These are phyloP conservation scores for Linnemannia hyalina DNA, from an alignment of 192 early-diverging fungal genomes.

Conservation along the genomic window DNA sequence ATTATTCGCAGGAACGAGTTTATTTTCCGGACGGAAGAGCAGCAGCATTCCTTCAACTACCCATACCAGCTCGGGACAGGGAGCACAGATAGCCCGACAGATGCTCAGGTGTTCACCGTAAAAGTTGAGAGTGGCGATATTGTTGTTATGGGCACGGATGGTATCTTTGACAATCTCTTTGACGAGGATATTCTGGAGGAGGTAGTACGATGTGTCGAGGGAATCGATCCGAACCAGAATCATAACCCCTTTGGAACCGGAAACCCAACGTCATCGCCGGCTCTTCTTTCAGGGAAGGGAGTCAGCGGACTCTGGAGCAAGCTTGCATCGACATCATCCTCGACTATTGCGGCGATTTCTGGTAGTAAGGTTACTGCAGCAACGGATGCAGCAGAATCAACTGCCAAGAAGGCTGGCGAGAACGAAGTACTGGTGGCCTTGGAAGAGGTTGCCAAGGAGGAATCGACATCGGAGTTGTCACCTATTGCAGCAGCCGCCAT, in stretches of 20 bases:
- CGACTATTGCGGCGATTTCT: conserved; percentile 36
- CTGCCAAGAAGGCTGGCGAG: conserved; percentile 3
- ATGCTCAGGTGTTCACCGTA: conserved; percentile 86
- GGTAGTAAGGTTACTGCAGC: not conserved
- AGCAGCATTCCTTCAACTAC: conserved; percentile 99
- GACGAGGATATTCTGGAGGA: conserved; percentile 97
- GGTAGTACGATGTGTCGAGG: conserved; percentile 61
- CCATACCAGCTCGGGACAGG: conserved; percentile 96
- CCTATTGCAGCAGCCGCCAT: conserved; percentile 43
- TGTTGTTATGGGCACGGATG: conserved; percentile 92
- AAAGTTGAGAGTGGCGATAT: conserved; percentile 94
- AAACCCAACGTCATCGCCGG: conserved; percentile 1
- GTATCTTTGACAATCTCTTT: conserved; percentile 98
- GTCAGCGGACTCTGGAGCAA: conserved; percentile 53
- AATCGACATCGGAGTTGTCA: conserved; percentile 19
- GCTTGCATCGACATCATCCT: conserved; percentile 27
- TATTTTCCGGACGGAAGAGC: conserved; percentile 96
- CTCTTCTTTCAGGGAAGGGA: conserved; percentile 26
- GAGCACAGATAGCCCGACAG: conserved; percentile 81
- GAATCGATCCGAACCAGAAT: conserved; percentile 44
- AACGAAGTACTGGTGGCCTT: not conserved
- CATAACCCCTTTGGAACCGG: conserved; percentile 42
- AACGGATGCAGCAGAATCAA: not conserved
- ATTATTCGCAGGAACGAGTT: conserved; percentile 89
- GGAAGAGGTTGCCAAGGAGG: not conserved